These are phyloP conservation scores for Apiospora hydei DNA, from an alignment of 2,329 filamentous ascomycete genomes.

Conservation along the genomic window DNA sequence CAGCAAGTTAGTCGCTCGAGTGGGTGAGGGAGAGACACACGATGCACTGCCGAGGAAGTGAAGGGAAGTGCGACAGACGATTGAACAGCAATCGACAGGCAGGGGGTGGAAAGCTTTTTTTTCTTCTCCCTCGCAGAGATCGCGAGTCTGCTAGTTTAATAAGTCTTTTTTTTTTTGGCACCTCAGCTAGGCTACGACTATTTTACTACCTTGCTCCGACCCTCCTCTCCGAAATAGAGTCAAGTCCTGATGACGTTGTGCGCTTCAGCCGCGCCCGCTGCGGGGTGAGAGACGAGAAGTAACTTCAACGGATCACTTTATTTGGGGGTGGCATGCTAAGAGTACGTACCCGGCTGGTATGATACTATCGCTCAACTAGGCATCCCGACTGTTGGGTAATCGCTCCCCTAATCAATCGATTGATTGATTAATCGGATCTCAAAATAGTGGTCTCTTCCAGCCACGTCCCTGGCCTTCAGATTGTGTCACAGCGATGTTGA, in stretches of 20 bases:
- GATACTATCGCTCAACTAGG: constrained; percentile 2
- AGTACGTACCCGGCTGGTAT: constrained; percentile 13
- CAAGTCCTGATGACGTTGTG: constrained; percentile 9
- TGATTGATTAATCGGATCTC: not conserved
- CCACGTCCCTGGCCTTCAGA: not conserved
- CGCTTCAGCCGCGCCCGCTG: constrained; percentile 2
- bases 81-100: not conserved
- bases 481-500: not conserved
- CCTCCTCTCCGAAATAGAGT: not conserved
- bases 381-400: not conserved
- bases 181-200: not conserved
- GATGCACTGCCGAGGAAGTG: not conserved
- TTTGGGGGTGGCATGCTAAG: constrained; percentile 12
- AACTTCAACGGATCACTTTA: constrained; percentile 9
- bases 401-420: not conserved
- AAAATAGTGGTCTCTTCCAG: not conserved
- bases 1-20: not conserved
- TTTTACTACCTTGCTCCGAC: not conserved
- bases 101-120: not conserved
- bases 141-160: not conserved
- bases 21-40: not conserved
- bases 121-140: not conserved
- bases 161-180: not conserved
- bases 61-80: not conserved
- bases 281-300: not conserved